Percentiles rank a stretch among this genome's conserved stretches.
Evolutionary conservation across 768 basidiomycete genomes (phyloP).

Genomic region (Collybia sordida): DNA sequence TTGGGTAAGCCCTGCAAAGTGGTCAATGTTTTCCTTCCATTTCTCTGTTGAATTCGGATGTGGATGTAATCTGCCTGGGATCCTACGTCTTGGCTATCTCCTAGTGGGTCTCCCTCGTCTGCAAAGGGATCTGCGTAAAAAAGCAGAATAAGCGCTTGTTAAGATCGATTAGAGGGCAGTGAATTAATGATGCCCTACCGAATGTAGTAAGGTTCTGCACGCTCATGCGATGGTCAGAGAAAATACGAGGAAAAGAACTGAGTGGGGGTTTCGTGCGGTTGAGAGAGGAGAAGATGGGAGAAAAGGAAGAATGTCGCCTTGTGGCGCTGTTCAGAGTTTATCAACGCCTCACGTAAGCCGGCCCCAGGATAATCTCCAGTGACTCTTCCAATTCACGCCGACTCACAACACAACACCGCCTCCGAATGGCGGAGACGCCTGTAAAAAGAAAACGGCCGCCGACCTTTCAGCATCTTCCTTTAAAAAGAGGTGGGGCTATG

Average conservation of each 20-base stretch:
- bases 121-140: conserved; percentile 83
- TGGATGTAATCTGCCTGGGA: conserved; percentile 86
- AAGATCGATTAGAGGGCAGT: conserved; percentile 18
- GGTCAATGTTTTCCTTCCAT: conserved; percentile 98
- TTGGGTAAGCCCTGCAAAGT: conserved; percentile 95
- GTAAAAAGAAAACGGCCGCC: conserved; percentile 62
- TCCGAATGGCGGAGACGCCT: conserved; percentile 20
- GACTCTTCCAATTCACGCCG: conserved; percentile 6
- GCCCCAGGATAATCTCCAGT: conserved; percentile 1
- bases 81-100: conserved; percentile 71
- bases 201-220: conserved; percentile 87
- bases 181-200: conserved; percentile 46
- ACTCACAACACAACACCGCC: conserved; percentile 14
- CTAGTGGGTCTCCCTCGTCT: conserved; percentile 87
- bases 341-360: conserved; percentile 20
- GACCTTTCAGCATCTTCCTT: conserved; percentile 67
- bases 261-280: conserved; percentile 39
- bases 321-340: conserved; percentile 21
- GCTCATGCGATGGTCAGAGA: conserved; percentile 80
- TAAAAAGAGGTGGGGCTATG: conserved; percentile 50
- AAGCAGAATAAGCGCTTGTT: conserved; percentile 6
- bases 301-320: conserved; percentile 13
- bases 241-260: conserved; percentile 42
- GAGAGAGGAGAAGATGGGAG: conserved; percentile 27
- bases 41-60: conserved; percentile 98